phyloP scores from a whole-genome alignment of 169 alveolate species.

The Plasmodium blacklocki region DNA sequence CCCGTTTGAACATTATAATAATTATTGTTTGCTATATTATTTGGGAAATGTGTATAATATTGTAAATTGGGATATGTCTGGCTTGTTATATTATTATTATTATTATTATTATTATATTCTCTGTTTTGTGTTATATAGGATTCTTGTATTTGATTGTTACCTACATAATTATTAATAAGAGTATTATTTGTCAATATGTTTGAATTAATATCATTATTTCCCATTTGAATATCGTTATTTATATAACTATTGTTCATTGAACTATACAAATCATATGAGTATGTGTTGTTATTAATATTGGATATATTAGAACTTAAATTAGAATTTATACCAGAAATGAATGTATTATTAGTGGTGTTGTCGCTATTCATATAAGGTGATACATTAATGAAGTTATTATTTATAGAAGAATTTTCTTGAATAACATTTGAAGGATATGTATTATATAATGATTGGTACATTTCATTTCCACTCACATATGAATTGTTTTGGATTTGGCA shows the following conservation, averaged over 20 bases:
- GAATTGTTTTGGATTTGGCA: no score
- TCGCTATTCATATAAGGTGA: neutral
- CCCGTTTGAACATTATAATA: neutral
- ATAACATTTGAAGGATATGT: neutral
- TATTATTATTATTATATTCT: slow-evolving; percentile 7
- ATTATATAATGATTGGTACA: neutral
- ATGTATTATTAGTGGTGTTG: neutral
- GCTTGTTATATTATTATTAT: neutral
- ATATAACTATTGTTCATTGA: slow-evolving; percentile 3
- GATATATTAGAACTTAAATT: slow-evolving; percentile 5
- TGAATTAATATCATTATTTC: slow-evolving; percentile 2
- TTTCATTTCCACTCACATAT: slow-evolving; percentile 5
- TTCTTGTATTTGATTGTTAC: neutral
- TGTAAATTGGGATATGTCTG: slow-evolving; percentile 6
- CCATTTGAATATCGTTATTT: slow-evolving; percentile 28
- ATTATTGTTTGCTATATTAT: neutral
- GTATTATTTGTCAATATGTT: slow-evolving; percentile 8
- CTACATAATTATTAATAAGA: neutral
- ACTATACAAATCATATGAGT: slow-evolving; percentile 11
- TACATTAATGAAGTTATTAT: neutral
- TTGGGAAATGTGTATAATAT: neutral
- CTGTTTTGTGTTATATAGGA: neutral
- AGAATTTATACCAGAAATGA: neutral
- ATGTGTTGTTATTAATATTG: neutral
- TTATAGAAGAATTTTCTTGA: slow-evolving; percentile 16